Evolutionary conservation across 352 stramenopile genomes (phyloP).

Genomic region (Phytophthora kernoviae): DNA sequence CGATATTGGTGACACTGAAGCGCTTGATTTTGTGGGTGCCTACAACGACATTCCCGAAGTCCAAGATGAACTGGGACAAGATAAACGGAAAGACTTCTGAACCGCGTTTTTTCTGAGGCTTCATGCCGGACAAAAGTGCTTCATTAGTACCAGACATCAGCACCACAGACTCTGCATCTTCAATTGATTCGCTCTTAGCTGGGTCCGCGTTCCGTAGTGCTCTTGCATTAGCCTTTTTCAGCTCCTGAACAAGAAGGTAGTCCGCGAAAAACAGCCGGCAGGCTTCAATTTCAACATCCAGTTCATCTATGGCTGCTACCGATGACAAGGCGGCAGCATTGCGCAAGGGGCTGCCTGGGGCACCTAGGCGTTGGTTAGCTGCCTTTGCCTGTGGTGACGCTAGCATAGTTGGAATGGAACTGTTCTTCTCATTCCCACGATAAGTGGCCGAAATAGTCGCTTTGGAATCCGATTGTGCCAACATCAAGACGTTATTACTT

Average conservation of each 20-base stretch:
- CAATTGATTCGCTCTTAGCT: conserved; percentile 13
- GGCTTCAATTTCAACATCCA: conserved; percentile 85
- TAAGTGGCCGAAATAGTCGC: conserved; percentile 50
- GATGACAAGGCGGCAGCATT: conserved; percentile 16
- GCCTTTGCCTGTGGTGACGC: conserved; percentile 29
- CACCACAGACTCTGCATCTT: conserved; percentile 9
- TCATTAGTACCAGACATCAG: conserved; percentile 8
- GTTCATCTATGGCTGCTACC: conserved; percentile 47
- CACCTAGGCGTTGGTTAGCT: conserved; percentile 21
- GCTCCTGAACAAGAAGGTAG: conserved; percentile 69
- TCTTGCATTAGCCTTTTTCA: conserved; percentile 28
- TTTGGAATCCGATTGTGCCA: conserved; percentile 52
- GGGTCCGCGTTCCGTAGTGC: conserved; percentile 18
- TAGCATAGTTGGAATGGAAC: conserved; percentile 32
- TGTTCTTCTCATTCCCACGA: conserved; percentile 40
- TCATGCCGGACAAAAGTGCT: conserved; percentile 16
- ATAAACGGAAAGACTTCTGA: conserved; percentile 74
- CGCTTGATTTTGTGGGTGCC: conserved; percentile 92
- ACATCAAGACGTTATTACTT: conserved; percentile 7
- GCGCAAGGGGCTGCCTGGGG: conserved; percentile 25
- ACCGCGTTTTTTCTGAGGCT: conserved; percentile 32
- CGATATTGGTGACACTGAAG: conserved; percentile 94
- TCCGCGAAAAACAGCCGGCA: conserved; percentile 89
- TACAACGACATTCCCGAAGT: conserved; percentile 95
- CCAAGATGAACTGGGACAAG: conserved; percentile 89